phyloP scores from a whole-genome alignment of 1,284 basidiomycete genomes.

The Fomitopsis betulina region DNA sequence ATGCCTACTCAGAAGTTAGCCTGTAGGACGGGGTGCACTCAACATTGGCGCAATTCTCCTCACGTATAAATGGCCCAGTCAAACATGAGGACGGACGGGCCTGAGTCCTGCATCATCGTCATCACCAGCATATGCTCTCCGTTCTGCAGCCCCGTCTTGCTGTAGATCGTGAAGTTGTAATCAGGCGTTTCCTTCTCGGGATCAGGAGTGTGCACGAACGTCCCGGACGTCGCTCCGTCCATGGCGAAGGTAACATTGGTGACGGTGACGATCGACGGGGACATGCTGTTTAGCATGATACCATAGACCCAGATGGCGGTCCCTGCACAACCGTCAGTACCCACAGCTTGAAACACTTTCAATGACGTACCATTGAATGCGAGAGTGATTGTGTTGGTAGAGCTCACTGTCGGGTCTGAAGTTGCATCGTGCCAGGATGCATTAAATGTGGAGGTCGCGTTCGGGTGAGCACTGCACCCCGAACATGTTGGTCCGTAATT shows the following conservation, averaged over 20 bases:
- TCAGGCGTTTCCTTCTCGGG: not conserved
- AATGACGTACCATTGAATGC: not conserved
- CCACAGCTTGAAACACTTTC: too few relatives aligned
- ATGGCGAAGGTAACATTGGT: not conserved
- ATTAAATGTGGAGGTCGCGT: not conserved
- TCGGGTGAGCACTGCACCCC: not conserved
- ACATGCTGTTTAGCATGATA: not conserved
- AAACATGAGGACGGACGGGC: not conserved
- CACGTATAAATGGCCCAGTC: conserved; percentile 2
- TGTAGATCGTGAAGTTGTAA: conserved; percentile 1
- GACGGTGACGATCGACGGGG: not conserved
- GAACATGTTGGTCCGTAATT: conserved; percentile 1
- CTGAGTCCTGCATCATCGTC: not conserved
- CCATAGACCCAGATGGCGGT: conserved; percentile 5
- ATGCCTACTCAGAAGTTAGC: not conserved
- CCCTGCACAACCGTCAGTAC: not conserved
- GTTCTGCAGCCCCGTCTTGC: not conserved
- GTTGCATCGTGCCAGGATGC: not conserved
- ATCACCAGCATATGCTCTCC: not conserved
- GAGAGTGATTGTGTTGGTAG: not conserved
- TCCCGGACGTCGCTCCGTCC: not conserved
- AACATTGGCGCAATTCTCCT: not conserved
- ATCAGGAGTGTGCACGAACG: not conserved
- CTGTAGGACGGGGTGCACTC: not conserved
- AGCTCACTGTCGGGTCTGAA: not conserved